Percentiles rank a stretch among this genome's conserved stretches.
phyloP scores from a whole-genome alignment of 1,284 basidiomycete genomes.

The Cystobasidium pallidum region DNA sequence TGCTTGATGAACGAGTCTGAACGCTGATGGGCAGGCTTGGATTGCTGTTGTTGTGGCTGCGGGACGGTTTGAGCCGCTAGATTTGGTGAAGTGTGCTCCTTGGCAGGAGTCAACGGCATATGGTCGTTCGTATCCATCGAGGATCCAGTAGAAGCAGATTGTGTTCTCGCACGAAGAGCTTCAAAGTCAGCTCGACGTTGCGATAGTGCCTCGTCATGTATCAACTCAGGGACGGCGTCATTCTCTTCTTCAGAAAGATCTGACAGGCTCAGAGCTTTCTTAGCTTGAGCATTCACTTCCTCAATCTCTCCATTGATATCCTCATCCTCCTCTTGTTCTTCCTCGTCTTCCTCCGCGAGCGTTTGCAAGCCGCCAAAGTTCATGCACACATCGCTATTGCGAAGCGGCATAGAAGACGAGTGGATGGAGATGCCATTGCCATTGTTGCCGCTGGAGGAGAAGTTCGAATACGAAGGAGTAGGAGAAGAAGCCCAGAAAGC shows the following conservation, averaged over 20 bases:
- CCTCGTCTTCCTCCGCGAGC: conserved; percentile 53
- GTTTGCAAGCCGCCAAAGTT: conserved; percentile 48
- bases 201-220: conserved; percentile 24
- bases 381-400: conserved; percentile 21
- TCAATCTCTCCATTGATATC: conserved; percentile 21
- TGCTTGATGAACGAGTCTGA: conserved; percentile 45
- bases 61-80: conserved; percentile 1
- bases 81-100: conserved; percentile 16
- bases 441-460: conserved; percentile 39
- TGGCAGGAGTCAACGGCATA: conserved; percentile 35
- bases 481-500: conserved; percentile 44
- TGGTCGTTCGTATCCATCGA: conserved; percentile 32
- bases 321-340: conserved; percentile 47
- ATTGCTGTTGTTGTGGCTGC: conserved; percentile 15
- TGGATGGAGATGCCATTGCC: conserved; percentile 44
- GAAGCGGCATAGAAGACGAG: conserved; percentile 41
- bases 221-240: conserved; percentile 42
- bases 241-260: conserved; percentile 26
- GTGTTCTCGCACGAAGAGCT: conserved; percentile 13
- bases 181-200: conserved; percentile 9
- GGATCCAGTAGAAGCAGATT: conserved; percentile 39
- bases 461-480: conserved; percentile 37
- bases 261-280: conserved; percentile 23
- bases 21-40: conserved; percentile 30
- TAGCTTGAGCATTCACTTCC: conserved; percentile 28